Conservation (phyloP, 169 alveolate genomes). For the Eimeria necatrix region DNA sequence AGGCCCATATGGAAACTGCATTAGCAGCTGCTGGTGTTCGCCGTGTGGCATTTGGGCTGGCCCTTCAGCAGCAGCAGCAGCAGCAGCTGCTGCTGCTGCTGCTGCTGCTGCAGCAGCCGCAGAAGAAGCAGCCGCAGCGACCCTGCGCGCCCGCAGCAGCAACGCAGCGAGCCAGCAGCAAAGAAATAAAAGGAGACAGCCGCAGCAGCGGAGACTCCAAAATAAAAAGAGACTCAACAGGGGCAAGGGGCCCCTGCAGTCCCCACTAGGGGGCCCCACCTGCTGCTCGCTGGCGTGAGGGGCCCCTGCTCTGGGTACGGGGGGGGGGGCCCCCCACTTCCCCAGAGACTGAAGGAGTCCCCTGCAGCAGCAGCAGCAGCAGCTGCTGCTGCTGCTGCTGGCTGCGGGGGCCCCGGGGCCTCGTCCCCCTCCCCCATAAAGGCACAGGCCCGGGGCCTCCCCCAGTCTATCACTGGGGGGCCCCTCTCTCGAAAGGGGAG, state of each 20-base stretch:
- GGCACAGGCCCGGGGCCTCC: constrained; percentile 35
- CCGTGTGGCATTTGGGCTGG: background rate
- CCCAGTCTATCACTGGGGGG: constrained; percentile 5
- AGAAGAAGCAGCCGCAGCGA: background rate
- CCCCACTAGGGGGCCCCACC: background rate
- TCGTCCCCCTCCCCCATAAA: background rate
- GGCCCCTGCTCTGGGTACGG: constrained; percentile 1
- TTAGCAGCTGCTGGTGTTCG: constrained; percentile 35
- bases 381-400: constrained; percentile 38
- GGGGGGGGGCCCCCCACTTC: constrained; percentile 18
- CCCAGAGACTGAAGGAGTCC: constrained; percentile 8
- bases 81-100: constrained; percentile 10
- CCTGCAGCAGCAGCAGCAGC: constrained; percentile 60
- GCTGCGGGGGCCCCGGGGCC: constrained; percentile 24
- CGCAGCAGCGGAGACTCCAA: background rate
- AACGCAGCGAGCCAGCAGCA: background rate
- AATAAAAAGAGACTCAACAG: background rate
- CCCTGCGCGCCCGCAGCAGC: constrained; percentile 13
- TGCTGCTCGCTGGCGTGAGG: background rate
- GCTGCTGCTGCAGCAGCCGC: constrained; percentile 14
- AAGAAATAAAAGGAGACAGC: background rate
- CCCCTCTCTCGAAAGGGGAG: constrained; percentile 3
- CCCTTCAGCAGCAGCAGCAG: constrained; percentile 37
- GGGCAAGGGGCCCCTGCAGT: background rate
- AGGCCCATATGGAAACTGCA: background rate